A percentile compares a stretch with the other conserved stretches of the same genome.
Evolutionary conservation across 2,329 filamentous ascomycete genomes (phyloP).

Genomic region (Diplodia sapinea): DNA sequence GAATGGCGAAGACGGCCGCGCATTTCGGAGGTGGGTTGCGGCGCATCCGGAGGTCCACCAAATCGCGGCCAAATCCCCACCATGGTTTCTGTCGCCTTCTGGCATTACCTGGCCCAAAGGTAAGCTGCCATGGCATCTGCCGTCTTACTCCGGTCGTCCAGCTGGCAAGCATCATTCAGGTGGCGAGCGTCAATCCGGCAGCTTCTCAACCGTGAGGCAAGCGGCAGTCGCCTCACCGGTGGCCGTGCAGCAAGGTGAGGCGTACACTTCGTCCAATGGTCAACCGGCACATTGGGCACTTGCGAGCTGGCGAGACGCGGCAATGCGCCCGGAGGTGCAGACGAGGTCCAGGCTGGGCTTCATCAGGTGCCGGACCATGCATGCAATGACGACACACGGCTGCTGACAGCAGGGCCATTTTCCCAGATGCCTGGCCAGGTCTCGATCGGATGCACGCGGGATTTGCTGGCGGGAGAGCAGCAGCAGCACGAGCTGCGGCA

Average conservation of each 20-base stretch:
- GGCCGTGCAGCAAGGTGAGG: not conserved
- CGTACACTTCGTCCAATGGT: not conserved
- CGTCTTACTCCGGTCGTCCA: not conserved
- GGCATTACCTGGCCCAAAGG: not conserved
- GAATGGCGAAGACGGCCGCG: not conserved
- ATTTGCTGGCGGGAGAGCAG: conserved; percentile 23
- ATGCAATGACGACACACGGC: conserved; percentile 17
- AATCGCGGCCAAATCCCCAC: too few species aligned
- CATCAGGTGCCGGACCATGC: conserved; percentile 8
- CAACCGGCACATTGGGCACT: conserved; percentile 1
- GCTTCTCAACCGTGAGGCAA: not conserved
- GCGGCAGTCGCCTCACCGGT: not conserved
- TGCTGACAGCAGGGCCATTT: not conserved
- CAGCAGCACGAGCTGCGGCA: not conserved
- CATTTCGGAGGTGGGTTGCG: not conserved
- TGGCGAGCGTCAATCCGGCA: not conserved
- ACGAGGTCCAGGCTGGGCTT: conserved; percentile 6
- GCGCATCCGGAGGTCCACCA: not conserved
- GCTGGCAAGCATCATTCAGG: not conserved
- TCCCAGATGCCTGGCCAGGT: not conserved
- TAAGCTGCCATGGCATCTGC: not conserved
- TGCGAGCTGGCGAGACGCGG: conserved; percentile 2
- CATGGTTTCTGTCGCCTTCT: not conserved
- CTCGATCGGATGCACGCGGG: conserved; percentile 13
- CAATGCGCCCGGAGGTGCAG: not conserved